Evolutionary conservation across 1,139 yeast species (phyloP), one percentile per base, ranked within the genome.

Genomic region (Oligophagozyma castellii): DNA sequence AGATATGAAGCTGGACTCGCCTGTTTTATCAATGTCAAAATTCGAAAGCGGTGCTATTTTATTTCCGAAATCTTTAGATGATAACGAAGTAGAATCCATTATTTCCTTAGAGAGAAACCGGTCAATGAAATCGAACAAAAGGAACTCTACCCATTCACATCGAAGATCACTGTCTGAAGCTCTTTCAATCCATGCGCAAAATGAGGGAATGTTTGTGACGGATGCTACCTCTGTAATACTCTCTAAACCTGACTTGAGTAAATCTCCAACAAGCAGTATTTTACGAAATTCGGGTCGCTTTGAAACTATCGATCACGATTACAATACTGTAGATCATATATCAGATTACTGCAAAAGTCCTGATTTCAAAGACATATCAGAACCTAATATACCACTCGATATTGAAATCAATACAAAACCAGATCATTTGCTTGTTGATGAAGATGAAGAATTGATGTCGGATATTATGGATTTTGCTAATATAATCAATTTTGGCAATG

Each of bases 51-150:
- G 89, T 8, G 86, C 76, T 34, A 69, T 73, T 0, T 54, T 77
- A 23, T 78, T 78, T 48, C 93, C 92, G 1, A 77, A 73, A 44
- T 67, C 71, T 3, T 58, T 78, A 26, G 73, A 65, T 37, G 61
- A 68, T 0, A 71, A 66, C 32, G 93, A 78, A 48, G 80, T 78
- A 11, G 81, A 75, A 40, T 72, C 79, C 28, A 78, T 78, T 35
- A 75, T 75, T 1, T 69, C 81, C 4, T 47, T 78, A 27, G 93
- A 78, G 48, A 63, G 86, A 37, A 68, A 77, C 12, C 59, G 81
- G 38, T 74, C 84, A 1, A 34, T 44, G 42, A 42, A 42, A 33
- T 46, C 55, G 14, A 41, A 41, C 32, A 40, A 42, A 29, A 29
- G 48, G 26, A 40, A 34, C 29, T 41, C 48, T 5, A 32, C 36